Conservation (phyloP, 2,329 filamentous ascomycete species). For the Aspergillus pseudoterreus region DNA sequence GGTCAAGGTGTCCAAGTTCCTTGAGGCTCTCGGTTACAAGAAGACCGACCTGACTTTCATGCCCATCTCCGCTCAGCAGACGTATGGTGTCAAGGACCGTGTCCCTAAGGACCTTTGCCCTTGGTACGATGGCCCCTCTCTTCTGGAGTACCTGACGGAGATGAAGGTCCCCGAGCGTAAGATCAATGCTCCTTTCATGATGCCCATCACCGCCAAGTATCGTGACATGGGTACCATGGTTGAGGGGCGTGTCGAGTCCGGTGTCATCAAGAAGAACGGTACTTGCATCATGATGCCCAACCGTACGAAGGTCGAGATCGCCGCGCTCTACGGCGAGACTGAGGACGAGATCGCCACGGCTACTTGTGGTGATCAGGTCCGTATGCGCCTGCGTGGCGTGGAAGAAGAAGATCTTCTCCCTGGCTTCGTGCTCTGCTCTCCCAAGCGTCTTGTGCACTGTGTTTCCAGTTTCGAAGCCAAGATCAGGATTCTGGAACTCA, state of each 20-base stretch:
- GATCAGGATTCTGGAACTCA: conserved; percentile 90
- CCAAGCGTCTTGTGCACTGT: conserved; percentile 88
- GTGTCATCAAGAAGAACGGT: conserved; percentile 86
- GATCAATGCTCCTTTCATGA: conserved; percentile 98
- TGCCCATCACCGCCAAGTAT: conserved; percentile 95
- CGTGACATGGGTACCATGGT: conserved; percentile 96
- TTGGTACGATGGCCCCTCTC: conserved; percentile 85
- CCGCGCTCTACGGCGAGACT: conserved; percentile 89
- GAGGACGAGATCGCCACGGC: conserved; percentile 83
- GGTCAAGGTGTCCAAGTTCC: conserved; percentile 78
- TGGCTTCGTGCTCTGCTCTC: conserved; percentile 93
- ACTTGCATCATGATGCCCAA: conserved; percentile 94
- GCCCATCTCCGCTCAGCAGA: conserved; percentile 89
- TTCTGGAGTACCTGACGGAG: conserved; percentile 91
- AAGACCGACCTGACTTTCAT: conserved; percentile 94
- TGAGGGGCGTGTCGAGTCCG: conserved; percentile 95
- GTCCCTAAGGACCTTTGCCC: conserved; percentile 71
- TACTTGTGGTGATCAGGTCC: conserved; percentile 91
- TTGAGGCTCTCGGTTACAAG: conserved; percentile 92
- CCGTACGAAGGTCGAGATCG: conserved; percentile 72
- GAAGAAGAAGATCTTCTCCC: conserved; percentile 97
- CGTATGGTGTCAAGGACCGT: conserved; percentile 81
- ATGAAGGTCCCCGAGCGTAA: conserved; percentile 95
- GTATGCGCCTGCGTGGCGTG: conserved; percentile 84
- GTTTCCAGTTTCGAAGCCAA: conserved; percentile 91